Base-by-base conservation (phyloP, 805 yeast genomes). In the Suhomyces faveliae region DNA sequence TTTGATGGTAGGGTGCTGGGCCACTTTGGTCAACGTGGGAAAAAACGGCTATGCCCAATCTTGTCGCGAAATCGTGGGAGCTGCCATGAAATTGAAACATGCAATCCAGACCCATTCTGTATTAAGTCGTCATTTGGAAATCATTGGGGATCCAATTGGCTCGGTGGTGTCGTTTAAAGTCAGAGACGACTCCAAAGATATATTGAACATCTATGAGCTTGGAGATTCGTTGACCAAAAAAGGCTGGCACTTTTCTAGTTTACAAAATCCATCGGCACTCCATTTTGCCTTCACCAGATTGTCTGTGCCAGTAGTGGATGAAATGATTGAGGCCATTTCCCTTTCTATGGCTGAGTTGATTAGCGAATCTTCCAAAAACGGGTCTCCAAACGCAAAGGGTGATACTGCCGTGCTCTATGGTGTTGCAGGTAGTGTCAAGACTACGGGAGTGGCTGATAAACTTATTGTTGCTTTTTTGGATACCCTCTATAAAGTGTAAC, bases 1-100 rank as follows among this genome's bases (percentile, higher is more conserved):
- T 0, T 73, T 92, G 29, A 87, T 90, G 77, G 98, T 87, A n/a
- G 98, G 97, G 0, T 91, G 98, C 65, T 94, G 98, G 97, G 95
- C 97, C 0, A 90, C 97, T 0, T 70, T 92, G 77, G 69, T 92
- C 40, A 76, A 78, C 52, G 75, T 91, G 47, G 99, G 99, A 35
- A 82, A 80, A 47, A 79, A 80, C n/a, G 98, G 98, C 0, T 92
- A 92, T 64, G 74, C 66, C 5, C 63, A 83, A 51, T 77, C 84
- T 1, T 84, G 96, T 53, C 67, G 64, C 47, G 82, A 80, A 10
- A 91, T 92, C 43, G 81, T 90, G 5, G 56, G 66, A 6, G 80
- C 91, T 3, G 82, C 96, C 1, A 75, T 80, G 60, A 66, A 70
- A 46, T 69, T 90, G 56, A 83, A 79, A 55, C 49, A 59, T 1